Evolutionary conservation across 2,329 filamentous ascomycete genomes (phyloP), one percentile per base, ranked within the genome.

Genomic region (Cladosporium sp.): DNA sequence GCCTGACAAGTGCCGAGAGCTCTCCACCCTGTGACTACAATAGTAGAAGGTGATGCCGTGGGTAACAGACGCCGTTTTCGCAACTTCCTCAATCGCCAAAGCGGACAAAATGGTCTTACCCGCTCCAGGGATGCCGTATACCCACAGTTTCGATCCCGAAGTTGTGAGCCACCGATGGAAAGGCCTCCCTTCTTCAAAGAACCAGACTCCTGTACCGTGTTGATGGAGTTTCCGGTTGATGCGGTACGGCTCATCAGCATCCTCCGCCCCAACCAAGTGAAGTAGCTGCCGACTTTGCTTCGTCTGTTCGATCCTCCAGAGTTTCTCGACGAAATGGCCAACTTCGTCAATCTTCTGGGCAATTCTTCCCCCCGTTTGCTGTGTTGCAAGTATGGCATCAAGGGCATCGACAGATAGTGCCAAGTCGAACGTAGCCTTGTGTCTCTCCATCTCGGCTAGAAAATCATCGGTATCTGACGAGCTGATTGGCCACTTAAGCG

Each of bases 51-150:
- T 3, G 1, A 45, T 15, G 9, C 30, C 42, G 7, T 33, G 25
- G 16, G 7, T 36, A 9, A 7, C 3, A 9, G 30, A 16, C 2
- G 13, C 13, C 12, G 8, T 11, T 2, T 22, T 11, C 12, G 13
- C 13, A 7, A 15, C 13, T 7, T 45, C 12, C 4, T 6, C 2
- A 9, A 45, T 36, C 1, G 42, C 42, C 12, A 45, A 19, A 11
- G 30, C 42, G 4, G 42, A 45, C 4, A 45, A 32, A 7, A 45
- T 18, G 0, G 42, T 35, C 11, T 45, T 45, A 2, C 30, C 42
- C 2, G 42, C 42, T 12, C 42, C 42, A 4, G 42, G 42, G 3
- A 45, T 45, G 3, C 42, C 42, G 7, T 36, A 36, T n/a, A 45
- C 42, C 42, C 30, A 45, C 1, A 45, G 30, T 6, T 45, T 36